Percentiles rank a stretch among this genome's conserved stretches.
Conservation (phyloP, 1,284 basidiomycete species). For the Caloboletus inedulis region DNA sequence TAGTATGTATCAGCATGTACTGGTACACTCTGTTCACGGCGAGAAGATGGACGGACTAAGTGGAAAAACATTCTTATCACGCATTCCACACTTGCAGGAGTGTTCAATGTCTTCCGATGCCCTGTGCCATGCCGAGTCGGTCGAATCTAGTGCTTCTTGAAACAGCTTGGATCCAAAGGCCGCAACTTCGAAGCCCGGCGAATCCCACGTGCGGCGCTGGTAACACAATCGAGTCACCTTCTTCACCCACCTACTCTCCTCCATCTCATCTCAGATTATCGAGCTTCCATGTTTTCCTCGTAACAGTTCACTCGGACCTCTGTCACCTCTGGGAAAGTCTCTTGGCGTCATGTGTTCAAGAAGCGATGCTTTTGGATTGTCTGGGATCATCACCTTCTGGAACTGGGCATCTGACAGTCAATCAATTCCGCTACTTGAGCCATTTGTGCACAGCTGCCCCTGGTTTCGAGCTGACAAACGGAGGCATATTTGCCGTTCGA, state of each 20-base stretch:
- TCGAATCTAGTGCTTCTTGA: not conserved
- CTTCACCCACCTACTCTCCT: not conserved
- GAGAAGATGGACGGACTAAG: too few species aligned
- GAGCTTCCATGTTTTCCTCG: not conserved
- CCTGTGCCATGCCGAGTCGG: too few species aligned
- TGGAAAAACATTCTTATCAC: too few species aligned
- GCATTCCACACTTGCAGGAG: too few species aligned
- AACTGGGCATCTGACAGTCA: not conserved
- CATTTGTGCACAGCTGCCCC: not conserved
- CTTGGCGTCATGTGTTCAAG: not conserved
- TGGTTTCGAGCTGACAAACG: not conserved
- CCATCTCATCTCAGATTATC: not conserved
- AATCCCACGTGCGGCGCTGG: not conserved
- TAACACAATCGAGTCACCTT: not conserved
- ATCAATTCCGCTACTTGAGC: not conserved
- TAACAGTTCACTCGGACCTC: not conserved
- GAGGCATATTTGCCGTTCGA: slow-evolving; percentile 15
- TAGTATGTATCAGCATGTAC: too few species aligned
- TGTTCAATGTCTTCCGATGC: too few species aligned
- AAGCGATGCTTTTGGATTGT: not conserved
- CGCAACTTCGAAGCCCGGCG: not conserved
- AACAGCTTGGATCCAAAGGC: not conserved
- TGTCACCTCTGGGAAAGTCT: not conserved
- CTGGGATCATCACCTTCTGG: not conserved
- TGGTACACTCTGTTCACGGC: too few species aligned